Evolutionary conservation across 768 basidiomycete species (phyloP), one percentile per base, ranked within the genome.

Genomic region (Phylloporus arenicola): DNA sequence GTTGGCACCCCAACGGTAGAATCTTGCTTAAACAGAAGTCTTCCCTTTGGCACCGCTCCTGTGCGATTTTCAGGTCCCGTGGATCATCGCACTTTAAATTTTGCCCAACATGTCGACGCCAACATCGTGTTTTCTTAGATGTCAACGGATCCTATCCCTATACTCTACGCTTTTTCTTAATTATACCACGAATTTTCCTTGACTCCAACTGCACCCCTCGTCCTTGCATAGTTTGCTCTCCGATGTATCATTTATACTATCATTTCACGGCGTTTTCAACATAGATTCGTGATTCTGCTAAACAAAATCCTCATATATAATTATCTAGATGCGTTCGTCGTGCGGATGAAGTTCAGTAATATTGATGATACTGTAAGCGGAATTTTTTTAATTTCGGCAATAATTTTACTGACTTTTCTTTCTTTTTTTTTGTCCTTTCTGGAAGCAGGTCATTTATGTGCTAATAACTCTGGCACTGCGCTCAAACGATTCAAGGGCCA

Each of bases 1-100:
- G 11, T 68, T 90, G 52, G 86, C 86, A 34, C 75, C 82, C 34
- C 61, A 66, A 55, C 76, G 81, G 67, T 81, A 69, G 58, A 64
- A 27, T 45, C 51, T 47, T 20, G 47, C 48, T n/a, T 34, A 30
- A 38, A 46, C 44, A 24, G 33, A 52, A 47, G 13, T 29, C 27
- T 17, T 37, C 19, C 8, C 17, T 47, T 47, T 51, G 49, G 48
- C 43, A 25, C 52, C 52, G 43, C 30, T 42, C 42, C 46, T 49
- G 47, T 51, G 53, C 52, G 53, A 60, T 50, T 12, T 51, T 56
- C 42, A 43, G 45, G 29, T 40, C 33, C 46, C 38, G 12, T 45
- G 55, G 45, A 51, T 48, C 48, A 43, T 53, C 43, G 45, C 53
- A 43, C 50, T 48, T 30, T 45, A 20, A 34, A 50, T 56, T 44